Base-by-base conservation (phyloP, 1,139 yeast species). In the Komagataea norvegica region DNA sequence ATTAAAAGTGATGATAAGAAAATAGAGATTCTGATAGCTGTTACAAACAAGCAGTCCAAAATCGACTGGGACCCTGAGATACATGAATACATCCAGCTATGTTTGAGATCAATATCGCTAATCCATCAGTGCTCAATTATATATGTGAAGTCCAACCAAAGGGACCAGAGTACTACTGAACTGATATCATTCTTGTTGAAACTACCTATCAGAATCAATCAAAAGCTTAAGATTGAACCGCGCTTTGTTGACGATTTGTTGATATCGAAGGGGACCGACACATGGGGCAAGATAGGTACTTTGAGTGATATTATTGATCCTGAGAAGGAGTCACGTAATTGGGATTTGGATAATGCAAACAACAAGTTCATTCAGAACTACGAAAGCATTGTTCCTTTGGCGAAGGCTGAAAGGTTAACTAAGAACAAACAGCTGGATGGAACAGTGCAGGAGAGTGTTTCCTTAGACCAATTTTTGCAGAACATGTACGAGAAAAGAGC, bases 231-330 rank as follows among this genome's bases (percentile, higher is more conserved):
- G 8, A 42, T 55, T 7, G 45, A 46, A 3, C 61, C 66, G 0
- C 47, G 54, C 13, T 57, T 64, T 22, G 59, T 60, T 3, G 62
- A 62, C 28, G 56, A 56, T 14, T 54, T 79, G 14, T 52, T 64
- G 25, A 67, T 83, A 2, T 79, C 81, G 0, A 40, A 46, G 9
- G 74, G 71, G 0, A 62, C 70, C 61, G 87, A 79, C 45, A 60
- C 76, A 4, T 64, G 70, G 65, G 61, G 64, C 17, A 71, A 74
- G 45, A 76, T 79, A 18, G 49, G 60, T 13, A 60, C 77, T 0
- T 47, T 76, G 20, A 67, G 72, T 37, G 67, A 60, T 8, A 40
- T 17, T 11, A 37, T 44, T 26, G 44, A 49, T 32, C 45, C 44
- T 33, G 52, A 45, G 45, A 54, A 41, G 43, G 54, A 37, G 1